Evolutionary conservation across 2,329 filamentous ascomycete species (phyloP).

Genomic region (Claviceps humidiphila): DNA sequence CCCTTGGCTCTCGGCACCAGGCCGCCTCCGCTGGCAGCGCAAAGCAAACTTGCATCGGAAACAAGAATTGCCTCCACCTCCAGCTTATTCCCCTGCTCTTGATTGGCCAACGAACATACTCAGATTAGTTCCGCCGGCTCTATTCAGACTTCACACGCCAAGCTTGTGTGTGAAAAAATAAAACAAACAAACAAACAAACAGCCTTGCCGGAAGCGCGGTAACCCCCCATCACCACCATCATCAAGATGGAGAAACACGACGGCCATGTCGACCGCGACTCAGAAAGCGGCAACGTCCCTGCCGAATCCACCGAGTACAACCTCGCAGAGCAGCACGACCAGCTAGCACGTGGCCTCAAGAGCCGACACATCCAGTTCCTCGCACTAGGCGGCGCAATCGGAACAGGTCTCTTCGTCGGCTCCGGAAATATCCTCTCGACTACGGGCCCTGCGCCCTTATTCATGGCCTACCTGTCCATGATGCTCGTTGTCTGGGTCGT

Average conservation of each 20-base stretch:
- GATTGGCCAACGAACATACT: no score
- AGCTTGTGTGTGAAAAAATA: no score
- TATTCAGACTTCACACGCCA: no score
- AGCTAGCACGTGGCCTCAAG: slow-evolving; percentile 44
- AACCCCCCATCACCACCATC: background rate
- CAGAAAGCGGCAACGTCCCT: slow-evolving; percentile 13
- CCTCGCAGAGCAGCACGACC: slow-evolving; percentile 25
- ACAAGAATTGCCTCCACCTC: background rate
- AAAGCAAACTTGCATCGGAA: background rate
- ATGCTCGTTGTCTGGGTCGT: slow-evolving; percentile 39
- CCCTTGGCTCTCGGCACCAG: background rate
- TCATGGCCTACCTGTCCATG: slow-evolving; percentile 54
- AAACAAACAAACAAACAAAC: no score
- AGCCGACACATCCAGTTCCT: slow-evolving; percentile 48
- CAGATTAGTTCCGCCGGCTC: no score
- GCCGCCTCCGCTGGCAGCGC: background rate
- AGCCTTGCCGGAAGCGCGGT: no score
- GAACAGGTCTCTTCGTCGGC: slow-evolving; percentile 51
- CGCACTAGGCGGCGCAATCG: slow-evolving; percentile 44
- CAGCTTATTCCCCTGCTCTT: no score
- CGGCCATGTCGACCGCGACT: slow-evolving; percentile 5
- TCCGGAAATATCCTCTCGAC: slow-evolving; percentile 42
- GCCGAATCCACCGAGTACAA: slow-evolving; percentile 18
- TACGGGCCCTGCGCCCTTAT: slow-evolving; percentile 50
- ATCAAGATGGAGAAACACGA: slow-evolving; percentile 10